These are phyloP conservation scores for Clavispora carvajalis DNA, from an alignment of 805 yeast species.

Conservation along the genomic window DNA sequence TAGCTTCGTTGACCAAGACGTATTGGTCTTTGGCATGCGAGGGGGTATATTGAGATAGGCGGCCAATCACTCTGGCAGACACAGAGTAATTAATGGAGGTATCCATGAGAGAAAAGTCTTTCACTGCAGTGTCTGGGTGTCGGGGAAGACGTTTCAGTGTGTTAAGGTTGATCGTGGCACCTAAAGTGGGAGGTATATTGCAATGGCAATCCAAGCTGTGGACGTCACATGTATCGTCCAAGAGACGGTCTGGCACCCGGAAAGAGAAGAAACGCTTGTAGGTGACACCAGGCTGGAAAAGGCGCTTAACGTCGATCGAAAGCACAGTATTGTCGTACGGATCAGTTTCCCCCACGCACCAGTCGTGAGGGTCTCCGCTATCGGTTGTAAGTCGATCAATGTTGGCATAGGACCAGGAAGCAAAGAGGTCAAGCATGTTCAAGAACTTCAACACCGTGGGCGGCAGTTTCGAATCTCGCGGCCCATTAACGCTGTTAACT, in stretches of 20 bases:
- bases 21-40: constrained; percentile 21
- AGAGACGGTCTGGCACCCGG: constrained; percentile 29
- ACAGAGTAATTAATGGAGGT: constrained; percentile 31
- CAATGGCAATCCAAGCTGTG: constrained; percentile 22
- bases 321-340: constrained; percentile 28
- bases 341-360: constrained; percentile 33
- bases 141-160: not conserved
- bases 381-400: constrained; percentile 23
- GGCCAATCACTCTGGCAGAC: constrained; percentile 38
- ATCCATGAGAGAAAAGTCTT: constrained; percentile 29
- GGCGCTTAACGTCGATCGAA: constrained; percentile 21
- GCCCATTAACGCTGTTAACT: constrained; percentile 10
- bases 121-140: not conserved
- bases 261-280: constrained; percentile 37
- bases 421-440: constrained; percentile 26
- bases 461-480: constrained; percentile 32
- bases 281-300: constrained; percentile 20
- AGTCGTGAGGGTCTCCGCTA: constrained; percentile 30
- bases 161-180: constrained; percentile 17
- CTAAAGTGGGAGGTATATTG: constrained; percentile 21
- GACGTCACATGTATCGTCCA: constrained; percentile 25
- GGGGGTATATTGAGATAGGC: not conserved
- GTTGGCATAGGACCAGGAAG: constrained; percentile 27
- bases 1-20: constrained; percentile 31
- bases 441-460: constrained; percentile 23